Evolutionary conservation across 75 land plant species (phyloP).

Genomic region (Larix kaempferi): DNA sequence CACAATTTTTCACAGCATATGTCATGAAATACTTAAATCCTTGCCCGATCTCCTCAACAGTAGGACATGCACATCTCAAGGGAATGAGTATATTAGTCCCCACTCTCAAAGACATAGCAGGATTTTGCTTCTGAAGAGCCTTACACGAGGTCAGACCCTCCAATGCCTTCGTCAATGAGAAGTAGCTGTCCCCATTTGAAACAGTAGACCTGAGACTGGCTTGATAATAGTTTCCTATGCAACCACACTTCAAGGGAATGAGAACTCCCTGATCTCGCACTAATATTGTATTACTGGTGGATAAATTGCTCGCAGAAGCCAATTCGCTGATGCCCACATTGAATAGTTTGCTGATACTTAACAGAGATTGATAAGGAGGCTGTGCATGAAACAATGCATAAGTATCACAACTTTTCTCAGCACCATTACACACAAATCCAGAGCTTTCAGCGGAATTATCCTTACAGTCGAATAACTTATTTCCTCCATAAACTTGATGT

Average conservation of each 20-base stretch:
- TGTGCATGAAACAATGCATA: conserved; percentile 29
- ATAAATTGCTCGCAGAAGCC: conserved; percentile 29
- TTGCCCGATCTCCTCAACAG: conserved; percentile 17
- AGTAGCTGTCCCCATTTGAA: conserved; percentile 51
- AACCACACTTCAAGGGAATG: conserved; percentile 57
- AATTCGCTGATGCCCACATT: conserved; percentile 23
- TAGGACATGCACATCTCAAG: conserved; percentile 42
- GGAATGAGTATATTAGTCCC: conserved; percentile 20
- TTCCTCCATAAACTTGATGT: conserved; percentile 4
- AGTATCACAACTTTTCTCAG: conserved; percentile 17
- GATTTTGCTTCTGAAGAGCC: conserved; percentile 28
- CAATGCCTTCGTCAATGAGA: background rate
- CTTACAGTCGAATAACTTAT: conserved; percentile 5
- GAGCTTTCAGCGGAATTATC: background rate
- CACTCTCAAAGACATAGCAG: conserved; percentile 3
- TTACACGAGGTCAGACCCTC: conserved; percentile 22
- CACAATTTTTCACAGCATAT: conserved; percentile 16
- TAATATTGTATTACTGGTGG: conserved; percentile 15
- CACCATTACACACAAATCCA: conserved; percentile 9
- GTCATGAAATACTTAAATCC: conserved; percentile 26
- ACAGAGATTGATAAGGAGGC: conserved; percentile 25
- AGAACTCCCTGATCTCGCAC: conserved; percentile 36
- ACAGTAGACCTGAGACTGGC: conserved; percentile 42
- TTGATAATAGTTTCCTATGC: conserved; percentile 42
- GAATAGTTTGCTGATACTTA: conserved; percentile 42